Conservation (phyloP, 768 basidiomycete species). For the Tylopilus rubrobrunneus region DNA sequence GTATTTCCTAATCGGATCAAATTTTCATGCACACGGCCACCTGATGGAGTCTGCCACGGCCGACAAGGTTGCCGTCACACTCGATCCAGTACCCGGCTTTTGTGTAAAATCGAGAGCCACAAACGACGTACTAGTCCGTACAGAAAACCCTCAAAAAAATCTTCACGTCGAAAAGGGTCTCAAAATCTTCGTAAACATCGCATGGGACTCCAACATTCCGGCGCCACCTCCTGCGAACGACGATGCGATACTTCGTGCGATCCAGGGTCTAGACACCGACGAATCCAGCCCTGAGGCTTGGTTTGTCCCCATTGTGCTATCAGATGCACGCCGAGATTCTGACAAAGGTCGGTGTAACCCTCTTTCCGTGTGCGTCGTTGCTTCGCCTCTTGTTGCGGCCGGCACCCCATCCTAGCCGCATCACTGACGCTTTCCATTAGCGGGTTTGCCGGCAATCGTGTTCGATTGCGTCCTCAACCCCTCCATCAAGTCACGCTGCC, state of each 20-base stretch:
- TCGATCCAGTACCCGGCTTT: conserved; percentile 64
- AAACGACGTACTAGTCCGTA: conserved; percentile 34
- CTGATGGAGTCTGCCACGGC: conserved; percentile 18
- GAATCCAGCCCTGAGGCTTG: conserved; percentile 41
- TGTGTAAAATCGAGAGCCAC: conserved; percentile 59
- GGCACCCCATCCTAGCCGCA: not conserved
- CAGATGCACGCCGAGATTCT: conserved; percentile 53
- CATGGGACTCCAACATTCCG: conserved; percentile 66
- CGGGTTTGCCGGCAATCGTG: conserved; percentile 64
- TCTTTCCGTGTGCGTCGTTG: conserved; percentile 7
- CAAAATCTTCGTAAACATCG: conserved; percentile 75
- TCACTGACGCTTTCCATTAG: conserved; percentile 33
- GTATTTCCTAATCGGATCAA: conserved; percentile 5
- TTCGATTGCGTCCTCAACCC: conserved; percentile 70
- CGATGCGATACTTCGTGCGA: conserved; percentile 54
- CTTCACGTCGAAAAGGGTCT: conserved; percentile 39
- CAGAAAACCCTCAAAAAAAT: conserved; percentile 1
- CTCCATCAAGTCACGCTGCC: conserved; percentile 53
- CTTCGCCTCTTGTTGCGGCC: not conserved
- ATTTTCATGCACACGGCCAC: conserved; percentile 1
- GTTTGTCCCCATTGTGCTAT: conserved; percentile 71
- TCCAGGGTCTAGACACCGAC: conserved; percentile 46
- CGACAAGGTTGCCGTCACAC: conserved; percentile 27
- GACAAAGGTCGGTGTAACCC: conserved; percentile 59
- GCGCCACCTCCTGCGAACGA: conserved; percentile 61